These are phyloP conservation scores for Stentor roeselii DNA, from an alignment of 73 alveolate species.

Conservation along the genomic window DNA sequence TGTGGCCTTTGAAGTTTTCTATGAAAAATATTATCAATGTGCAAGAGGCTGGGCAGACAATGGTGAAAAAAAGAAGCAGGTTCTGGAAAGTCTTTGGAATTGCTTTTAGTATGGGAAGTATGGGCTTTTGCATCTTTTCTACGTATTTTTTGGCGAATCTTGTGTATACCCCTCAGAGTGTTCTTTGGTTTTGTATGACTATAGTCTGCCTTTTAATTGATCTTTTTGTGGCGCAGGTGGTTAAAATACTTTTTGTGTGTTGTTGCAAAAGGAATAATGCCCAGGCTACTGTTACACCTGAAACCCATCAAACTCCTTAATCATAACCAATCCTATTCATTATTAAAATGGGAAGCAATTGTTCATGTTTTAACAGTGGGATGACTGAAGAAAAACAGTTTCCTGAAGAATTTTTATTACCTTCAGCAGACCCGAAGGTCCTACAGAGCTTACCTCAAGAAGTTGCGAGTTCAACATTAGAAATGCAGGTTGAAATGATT, in stretches of 20 bases:
- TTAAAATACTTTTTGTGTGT: neutral
- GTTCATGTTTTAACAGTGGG: neutral
- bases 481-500: neutral
- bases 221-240: neutral
- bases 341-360: slow-evolving; percentile 4
- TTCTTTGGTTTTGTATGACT: neutral
- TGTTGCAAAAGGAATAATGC: neutral
- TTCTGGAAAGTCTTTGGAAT: neutral
- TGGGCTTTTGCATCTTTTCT: neutral
- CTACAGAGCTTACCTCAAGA: neutral
- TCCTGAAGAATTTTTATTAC: neutral
- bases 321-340: too few species aligned
- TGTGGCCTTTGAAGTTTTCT: neutral
- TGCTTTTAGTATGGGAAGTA: neutral
- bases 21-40: neutral
- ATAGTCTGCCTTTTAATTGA: neutral
- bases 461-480: neutral
- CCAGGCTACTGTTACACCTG: too few species aligned
- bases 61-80: neutral
- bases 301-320: too few species aligned
- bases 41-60: neutral
- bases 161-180: neutral
- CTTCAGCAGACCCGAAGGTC: neutral
- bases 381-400: neutral
- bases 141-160: neutral